phyloP scores from a whole-genome alignment of 2,329 filamentous ascomycete species.

The Colletotrichum sp. region DNA sequence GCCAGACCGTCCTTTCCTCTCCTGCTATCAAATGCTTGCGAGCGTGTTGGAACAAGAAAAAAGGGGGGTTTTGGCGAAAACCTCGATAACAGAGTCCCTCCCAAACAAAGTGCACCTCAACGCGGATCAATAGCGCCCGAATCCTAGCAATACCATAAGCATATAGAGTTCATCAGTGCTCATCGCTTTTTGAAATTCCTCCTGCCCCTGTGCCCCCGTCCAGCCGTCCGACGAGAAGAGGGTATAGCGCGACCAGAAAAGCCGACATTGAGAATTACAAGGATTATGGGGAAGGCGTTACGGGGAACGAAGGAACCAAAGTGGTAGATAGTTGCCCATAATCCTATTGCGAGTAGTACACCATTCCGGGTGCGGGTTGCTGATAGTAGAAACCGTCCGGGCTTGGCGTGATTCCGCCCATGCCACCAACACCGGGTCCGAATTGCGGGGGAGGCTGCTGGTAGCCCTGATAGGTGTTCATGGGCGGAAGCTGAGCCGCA shows the following conservation, averaged over 20 bases:
- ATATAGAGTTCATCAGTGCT: slow-evolving; percentile 5
- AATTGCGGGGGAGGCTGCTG: slow-evolving; percentile 29
- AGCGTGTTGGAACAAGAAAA: background rate
- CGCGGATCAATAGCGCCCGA: slow-evolving; percentile 2
- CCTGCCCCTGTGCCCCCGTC: slow-evolving; percentile 10
- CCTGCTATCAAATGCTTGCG: background rate
- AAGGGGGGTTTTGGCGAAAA: background rate
- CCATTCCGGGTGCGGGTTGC: slow-evolving; percentile 57
- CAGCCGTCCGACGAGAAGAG: slow-evolving; percentile 18
- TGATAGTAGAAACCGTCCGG: slow-evolving; percentile 75
- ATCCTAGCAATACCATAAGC: slow-evolving; percentile 17
- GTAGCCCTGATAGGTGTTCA: slow-evolving; percentile 59
- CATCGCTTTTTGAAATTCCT: slow-evolving; percentile 18
- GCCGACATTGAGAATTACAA: slow-evolving; percentile 34
- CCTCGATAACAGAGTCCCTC: background rate
- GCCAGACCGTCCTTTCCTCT: background rate
- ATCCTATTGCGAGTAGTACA: slow-evolving; percentile 66
- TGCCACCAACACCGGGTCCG: slow-evolving; percentile 62
- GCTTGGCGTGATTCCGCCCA: slow-evolving; percentile 77
- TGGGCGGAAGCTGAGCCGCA: slow-evolving; percentile 67
- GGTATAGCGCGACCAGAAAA: slow-evolving; percentile 4
- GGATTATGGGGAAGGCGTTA: slow-evolving; percentile 28
- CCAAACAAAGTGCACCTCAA: slow-evolving; percentile 1
- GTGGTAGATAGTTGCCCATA: slow-evolving; percentile 16
- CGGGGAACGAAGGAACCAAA: slow-evolving; percentile 2